phyloP scores from a whole-genome alignment of 352 stramenopile species.

The Phytophthora citrophthora region DNA sequence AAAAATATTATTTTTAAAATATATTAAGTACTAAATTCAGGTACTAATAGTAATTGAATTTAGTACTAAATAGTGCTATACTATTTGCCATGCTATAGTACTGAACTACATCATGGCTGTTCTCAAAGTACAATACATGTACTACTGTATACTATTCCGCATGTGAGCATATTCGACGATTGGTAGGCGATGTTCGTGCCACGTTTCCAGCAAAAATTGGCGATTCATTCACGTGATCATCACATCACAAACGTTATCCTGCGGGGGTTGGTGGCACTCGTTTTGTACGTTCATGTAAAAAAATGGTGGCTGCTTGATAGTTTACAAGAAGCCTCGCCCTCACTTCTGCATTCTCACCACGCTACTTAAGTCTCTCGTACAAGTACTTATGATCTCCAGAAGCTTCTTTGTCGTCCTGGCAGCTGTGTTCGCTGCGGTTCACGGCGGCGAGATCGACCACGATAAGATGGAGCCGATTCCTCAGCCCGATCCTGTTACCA shows the following conservation, averaged over 20 bases:
- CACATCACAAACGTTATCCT: constrained; percentile 6
- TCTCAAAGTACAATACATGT: too few species aligned
- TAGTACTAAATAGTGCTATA: too few species aligned
- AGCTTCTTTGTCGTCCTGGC: not conserved
- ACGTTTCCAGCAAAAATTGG: too few species aligned
- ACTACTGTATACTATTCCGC: too few species aligned
- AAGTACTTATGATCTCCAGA: not conserved
- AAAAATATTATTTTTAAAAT: too few species aligned
- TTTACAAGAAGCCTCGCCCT: not conserved
- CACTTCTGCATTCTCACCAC: not conserved
- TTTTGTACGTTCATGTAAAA: not conserved
- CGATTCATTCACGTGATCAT: too few species aligned
- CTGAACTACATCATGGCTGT: too few species aligned
- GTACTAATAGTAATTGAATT: too few species aligned
- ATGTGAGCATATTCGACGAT: too few species aligned
- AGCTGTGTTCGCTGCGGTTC: not conserved
- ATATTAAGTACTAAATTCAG: too few species aligned
- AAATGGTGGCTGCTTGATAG: not conserved
- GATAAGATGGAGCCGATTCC: not conserved
- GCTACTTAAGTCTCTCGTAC: not conserved
- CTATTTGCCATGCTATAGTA: too few species aligned
- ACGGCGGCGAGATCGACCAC: not conserved
- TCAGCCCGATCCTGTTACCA: constrained; percentile 5
- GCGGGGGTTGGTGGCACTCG: not conserved
- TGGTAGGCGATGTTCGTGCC: too few species aligned